Base-by-base conservation (phyloP, 1,284 basidiomycete genomes). In the Irpex sp. region DNA sequence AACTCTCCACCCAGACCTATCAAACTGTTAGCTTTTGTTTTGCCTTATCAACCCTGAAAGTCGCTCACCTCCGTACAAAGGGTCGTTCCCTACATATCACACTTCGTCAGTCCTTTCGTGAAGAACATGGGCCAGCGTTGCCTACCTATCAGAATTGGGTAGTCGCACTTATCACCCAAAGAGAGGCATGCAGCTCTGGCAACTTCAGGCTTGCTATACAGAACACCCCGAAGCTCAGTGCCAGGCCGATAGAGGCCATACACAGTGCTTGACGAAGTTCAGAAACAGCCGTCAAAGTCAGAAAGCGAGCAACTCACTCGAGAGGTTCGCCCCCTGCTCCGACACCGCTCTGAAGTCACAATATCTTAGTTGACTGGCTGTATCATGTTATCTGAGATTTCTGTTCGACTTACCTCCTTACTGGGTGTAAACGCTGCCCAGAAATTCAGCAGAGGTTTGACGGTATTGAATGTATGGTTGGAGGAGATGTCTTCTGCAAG, bases 191-290 rank as follows among this genome's bases (percentile, higher is more conserved):
- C 89, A 7, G 85, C 85, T 52, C 82, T 79, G 8, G 89, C 92
- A 8, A 86, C 83, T 61, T 86, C 81, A 5, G 85, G 86, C 62
- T 89, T 85, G 47, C 81, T 82, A 65, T 89, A 88, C 69, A 89
- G 93, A n/a, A 94, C 84, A 1, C 77, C 93, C 62, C 93, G 79
- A 3, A 95, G 80, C 71, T 94, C 92, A 1, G 88, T 88, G 2
- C 92, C 92, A 63, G 88, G 83, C 38, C 93, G 82, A 73, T 93
- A 94, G 3, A 94, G 77, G 3, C 92, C 92, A 69, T 89, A 94
- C 0, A 86, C 79, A 1, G 91, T 92, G 67, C 89, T 92, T 65
- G 67, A 59, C 31, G 36, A 36, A 51, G 49, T 40, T 13, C 37
- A 15, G 31, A 6, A 34, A 34, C 31, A 34, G 31, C 31, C 31